Evolutionary conservation across 495 filamentous ascomycete species (phyloP), one percentile per base, ranked within the genome.

Genomic region (Podospora comata): DNA sequence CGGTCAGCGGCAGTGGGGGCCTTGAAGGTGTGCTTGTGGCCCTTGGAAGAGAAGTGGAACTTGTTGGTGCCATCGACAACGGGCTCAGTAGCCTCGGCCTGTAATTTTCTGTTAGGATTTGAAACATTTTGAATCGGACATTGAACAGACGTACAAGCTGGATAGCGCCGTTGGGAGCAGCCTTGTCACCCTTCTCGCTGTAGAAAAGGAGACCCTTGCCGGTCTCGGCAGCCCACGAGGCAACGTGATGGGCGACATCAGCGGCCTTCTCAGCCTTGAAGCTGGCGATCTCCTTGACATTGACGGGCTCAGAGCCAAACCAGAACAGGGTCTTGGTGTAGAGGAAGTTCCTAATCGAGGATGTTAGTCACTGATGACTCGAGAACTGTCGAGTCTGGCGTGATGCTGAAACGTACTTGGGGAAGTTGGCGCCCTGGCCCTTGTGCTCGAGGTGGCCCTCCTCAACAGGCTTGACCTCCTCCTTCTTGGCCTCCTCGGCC

Each of bases 181-280:
- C 81, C 88, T 94, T 97, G 78, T 94, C 88, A 65, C 90, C 87
- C 89, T 97, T 97, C 74, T 79, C 77, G 79, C 88, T 87, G 80
- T 92, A 92, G 85, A 95, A 96, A 44, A 97, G 82, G 6, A 99
- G 89, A 79, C 95, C 95, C 86, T 96, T 97, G 75, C 95, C 94
- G 67, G 95, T 98, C 82, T 96, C 87, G 69, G 85, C 88, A 65
- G 94, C 92, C 90, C 96, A 96, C 56, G 95, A 90, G 72, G 87
- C 89, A 72, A 88, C 90, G 63, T 91, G 87, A 81, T 94, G 89
- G 70, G 90, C 90, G 68, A 89, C 80, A 16, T 91, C 89, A 54
- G 82, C 78, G 59, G 89, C 81, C 90, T 97, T 96, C 85, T 96
- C 95, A 73, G 89, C 89, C 80, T 89, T 89, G 74, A 96, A 98